These are phyloP conservation scores for Epichloe festucae DNA, from an alignment of 2,329 filamentous ascomycete species.

Conservation along the genomic window DNA sequence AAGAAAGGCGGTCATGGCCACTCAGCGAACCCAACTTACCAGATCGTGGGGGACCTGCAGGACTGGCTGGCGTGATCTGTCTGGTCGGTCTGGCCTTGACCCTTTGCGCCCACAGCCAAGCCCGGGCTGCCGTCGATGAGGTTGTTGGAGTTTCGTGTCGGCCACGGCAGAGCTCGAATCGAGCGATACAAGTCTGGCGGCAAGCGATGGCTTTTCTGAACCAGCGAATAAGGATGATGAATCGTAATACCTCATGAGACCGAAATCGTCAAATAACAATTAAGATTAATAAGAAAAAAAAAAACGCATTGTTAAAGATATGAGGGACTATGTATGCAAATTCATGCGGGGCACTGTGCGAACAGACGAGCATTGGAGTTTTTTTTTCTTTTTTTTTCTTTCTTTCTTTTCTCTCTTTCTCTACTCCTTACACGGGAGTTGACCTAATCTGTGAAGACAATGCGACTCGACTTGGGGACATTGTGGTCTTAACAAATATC, in stretches of 20 bases:
- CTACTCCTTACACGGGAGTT: not conserved
- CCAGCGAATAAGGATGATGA: no score
- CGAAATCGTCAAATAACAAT: no score
- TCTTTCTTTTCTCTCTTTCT: not conserved
- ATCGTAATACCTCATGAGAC: no score
- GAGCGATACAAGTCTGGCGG: not conserved
- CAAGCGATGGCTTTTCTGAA: no score
- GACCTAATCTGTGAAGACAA: not conserved
- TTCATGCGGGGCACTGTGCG: not conserved
- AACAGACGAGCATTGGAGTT: not conserved
- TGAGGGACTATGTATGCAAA: not conserved
- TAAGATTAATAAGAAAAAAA: no score
- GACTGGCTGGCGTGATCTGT: conserved; percentile 20
- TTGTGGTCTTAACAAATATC: no score
- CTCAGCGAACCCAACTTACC: conserved; percentile 29
- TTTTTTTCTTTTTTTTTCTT: not conserved
- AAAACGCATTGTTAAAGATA: not conserved
- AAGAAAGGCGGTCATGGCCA: conserved; percentile 26
- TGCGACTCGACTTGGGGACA: no score
- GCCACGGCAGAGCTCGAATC: not conserved
- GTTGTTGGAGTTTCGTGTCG: not conserved
- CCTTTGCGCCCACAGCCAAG: conserved; percentile 2
- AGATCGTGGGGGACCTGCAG: conserved; percentile 27
- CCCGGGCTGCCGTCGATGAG: not conserved
- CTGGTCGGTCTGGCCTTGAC: no score